Evolutionary conservation across 768 basidiomycete species (phyloP).

Genomic region (Leucocoprinus leucothites): DNA sequence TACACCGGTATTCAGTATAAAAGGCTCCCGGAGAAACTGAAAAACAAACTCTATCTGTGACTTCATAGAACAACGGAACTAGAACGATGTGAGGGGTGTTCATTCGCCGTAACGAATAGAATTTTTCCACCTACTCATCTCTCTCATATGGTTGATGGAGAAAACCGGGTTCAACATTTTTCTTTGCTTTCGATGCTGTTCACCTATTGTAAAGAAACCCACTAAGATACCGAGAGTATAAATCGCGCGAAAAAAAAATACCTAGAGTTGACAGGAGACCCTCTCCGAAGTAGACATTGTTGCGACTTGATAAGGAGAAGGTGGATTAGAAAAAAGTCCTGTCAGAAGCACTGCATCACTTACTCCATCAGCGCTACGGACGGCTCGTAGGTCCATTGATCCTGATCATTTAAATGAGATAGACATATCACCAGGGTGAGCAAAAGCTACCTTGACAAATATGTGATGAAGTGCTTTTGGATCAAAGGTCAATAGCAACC

Average conservation of each 20-base stretch:
- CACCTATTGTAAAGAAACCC: conserved; percentile 1
- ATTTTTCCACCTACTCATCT: conserved; percentile 21
- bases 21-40: not conserved
- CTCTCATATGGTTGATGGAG: conserved; percentile 35
- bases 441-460: conserved; percentile 34
- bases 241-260: conserved; percentile 14
- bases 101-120: not conserved
- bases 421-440: not conserved
- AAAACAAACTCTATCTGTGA: conserved; percentile 20
- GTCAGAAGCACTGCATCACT: conserved; percentile 12
- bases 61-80: conserved; percentile 19
- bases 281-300: conserved; percentile 17
- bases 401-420: conserved; percentile 17
- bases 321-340: conserved; percentile 3
- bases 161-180: conserved; percentile 37
- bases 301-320: conserved; percentile 12
- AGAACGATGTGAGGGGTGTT: not conserved
- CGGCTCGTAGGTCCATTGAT: conserved; percentile 31
- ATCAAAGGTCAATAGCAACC: conserved; percentile 38
- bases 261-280: conserved; percentile 21
- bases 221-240: conserved; percentile 21
- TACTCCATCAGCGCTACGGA: conserved; percentile 23
- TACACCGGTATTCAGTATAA: not conserved
- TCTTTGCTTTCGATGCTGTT: conserved; percentile 22
- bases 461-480: conserved; percentile 45